Conservation (phyloP, 2,329 filamentous ascomycete species). For the Parascedosporium putredinis region DNA sequence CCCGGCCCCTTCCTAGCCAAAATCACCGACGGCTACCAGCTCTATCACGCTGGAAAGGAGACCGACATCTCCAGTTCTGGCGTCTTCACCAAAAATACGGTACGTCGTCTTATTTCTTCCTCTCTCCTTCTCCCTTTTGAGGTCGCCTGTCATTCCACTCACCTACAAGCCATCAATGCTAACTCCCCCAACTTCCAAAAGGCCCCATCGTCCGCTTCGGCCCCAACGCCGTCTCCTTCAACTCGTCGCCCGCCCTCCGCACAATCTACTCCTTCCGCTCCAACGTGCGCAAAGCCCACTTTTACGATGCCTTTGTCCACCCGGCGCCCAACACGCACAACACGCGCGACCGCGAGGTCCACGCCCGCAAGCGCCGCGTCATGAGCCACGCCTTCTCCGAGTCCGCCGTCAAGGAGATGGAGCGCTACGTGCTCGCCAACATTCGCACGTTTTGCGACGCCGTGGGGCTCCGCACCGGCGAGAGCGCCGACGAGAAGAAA, state of each 20-base stretch:
- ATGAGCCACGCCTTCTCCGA: slow-evolving; percentile 64
- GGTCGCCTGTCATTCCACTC: background rate
- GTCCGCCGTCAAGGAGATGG: slow-evolving; percentile 55
- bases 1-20: slow-evolving; percentile 55
- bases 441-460: slow-evolving; percentile 56
- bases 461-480: slow-evolving; percentile 30
- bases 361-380: slow-evolving; percentile 61
- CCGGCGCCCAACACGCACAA: slow-evolving; percentile 66
- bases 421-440: slow-evolving; percentile 55
- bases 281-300: slow-evolving; percentile 58
- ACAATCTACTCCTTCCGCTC: slow-evolving; percentile 55
- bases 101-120: too few species aligned
- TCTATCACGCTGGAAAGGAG: slow-evolving; percentile 65
- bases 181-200: slow-evolving; percentile 17
- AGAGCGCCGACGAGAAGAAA: slow-evolving; percentile 29
- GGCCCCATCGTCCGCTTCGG: slow-evolving; percentile 64
- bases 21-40: slow-evolving; percentile 52
- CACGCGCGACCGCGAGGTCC: slow-evolving; percentile 55
- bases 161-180: background rate
- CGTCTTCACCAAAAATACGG: slow-evolving; percentile 63
- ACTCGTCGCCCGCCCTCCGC: slow-evolving; percentile 57
- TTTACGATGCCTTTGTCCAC: slow-evolving; percentile 64
- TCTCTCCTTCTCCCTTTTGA: slow-evolving; percentile 6
- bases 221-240: slow-evolving; percentile 69
- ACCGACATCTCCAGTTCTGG: slow-evolving; percentile 64